Percentiles rank a stretch among this genome's conserved stretches.
phyloP scores from a whole-genome alignment of 192 early-diverging fungal species.

The Coemansia sp. region DNA sequence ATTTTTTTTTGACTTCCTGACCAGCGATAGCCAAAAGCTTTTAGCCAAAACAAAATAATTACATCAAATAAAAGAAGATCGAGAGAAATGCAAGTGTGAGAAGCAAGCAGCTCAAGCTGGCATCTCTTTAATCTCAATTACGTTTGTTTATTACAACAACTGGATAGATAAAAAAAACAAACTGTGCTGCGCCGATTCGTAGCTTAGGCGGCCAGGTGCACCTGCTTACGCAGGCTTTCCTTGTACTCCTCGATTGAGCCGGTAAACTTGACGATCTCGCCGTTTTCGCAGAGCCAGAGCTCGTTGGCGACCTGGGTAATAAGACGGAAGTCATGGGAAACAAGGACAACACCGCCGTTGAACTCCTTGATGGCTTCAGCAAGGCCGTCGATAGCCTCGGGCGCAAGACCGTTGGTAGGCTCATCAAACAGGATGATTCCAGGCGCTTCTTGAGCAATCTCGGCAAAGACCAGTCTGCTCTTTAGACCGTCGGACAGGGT shows the following conservation, averaged over 20 bases:
- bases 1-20: too few relatives aligned
- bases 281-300: constrained; percentile 92
- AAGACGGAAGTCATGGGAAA: constrained; percentile 98
- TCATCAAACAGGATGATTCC: constrained; percentile 91
- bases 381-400: constrained; percentile 90
- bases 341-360: constrained; percentile 95
- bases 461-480: constrained; percentile 83
- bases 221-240: constrained; percentile 80
- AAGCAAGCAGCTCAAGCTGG: too few relatives aligned
- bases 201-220: constrained; percentile 36
- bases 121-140: background rate
- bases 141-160: background rate
- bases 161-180: background rate
- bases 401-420: constrained; percentile 95
- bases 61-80: too few relatives aligned
- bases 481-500: constrained; percentile 94
- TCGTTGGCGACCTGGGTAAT: constrained; percentile 95
- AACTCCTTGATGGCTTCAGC: constrained; percentile 95
- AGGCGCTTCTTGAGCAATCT: constrained; percentile 68
- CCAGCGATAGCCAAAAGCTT: too few relatives aligned
- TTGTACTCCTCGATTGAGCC: constrained; percentile 92
- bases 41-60: too few relatives aligned
- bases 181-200: background rate
- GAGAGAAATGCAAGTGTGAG: too few relatives aligned
- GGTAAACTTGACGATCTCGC: constrained; percentile 69